Base-by-base conservation (phyloP, 306 rosid genomes). In the Corylus heterophylla region DNA sequence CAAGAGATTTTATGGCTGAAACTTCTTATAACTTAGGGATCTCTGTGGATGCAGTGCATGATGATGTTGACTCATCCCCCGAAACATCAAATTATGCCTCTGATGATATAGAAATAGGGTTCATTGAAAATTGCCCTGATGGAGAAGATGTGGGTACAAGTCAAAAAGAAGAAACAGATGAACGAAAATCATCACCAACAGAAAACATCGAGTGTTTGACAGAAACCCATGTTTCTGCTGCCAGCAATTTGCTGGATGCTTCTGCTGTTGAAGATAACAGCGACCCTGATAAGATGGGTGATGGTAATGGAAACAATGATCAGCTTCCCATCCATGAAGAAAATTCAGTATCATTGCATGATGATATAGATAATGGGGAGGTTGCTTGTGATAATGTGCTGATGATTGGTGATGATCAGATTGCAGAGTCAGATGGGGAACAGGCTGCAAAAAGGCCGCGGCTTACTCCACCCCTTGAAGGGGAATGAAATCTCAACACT, bases 381-480 rank as follows among this genome's bases (percentile, higher is more conserved):
- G 70, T 61, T 22, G 17, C 69, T 10, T 27, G 20, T 70, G 80
- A 81, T 58, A 82, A 79, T 45, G 83, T 66, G 75, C 87, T 64
- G 68, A 72, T 52, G 80, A 67, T 74, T 58, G 72, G 29, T n/a
- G 79, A 84, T 74, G 79, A 55, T 48, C 20, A 73, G 64, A 51
- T 74, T 79, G 79, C 83, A 29, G 76, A 85, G 74, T 68, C 50
- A 39, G 74, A 67, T 72, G 91, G 82, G 80, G 80, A 89, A 78
- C 90, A 27, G 17, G 83, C 93, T 76, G 86, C 90, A 4, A 91
- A 93, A 83, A 88, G 80, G 82, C 78, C 76, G 73, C 82, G 87
- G 71, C 81, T 74, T 62, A 76, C 83, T 4, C 66, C 52, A 2
- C 2, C 27, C 80, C 48, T 45, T 14, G 79, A 85, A 72, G 80